Evolutionary conservation across 1,139 yeast genomes (phyloP).

Genomic region (Yamadazyma buinensis): DNA sequence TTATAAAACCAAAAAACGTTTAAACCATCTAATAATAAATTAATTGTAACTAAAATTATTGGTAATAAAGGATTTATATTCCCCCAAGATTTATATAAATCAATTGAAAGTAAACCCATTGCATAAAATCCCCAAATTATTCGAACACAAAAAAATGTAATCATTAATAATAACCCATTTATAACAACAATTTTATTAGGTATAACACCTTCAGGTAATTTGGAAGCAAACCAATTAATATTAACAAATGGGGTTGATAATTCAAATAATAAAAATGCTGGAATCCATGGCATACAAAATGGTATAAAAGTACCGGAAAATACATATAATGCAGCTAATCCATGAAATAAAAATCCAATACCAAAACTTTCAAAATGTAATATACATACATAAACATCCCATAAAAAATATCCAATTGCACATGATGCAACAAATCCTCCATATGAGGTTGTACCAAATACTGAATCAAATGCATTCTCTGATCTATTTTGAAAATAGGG

Average conservation of each 20-base stretch:
- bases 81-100: slow-evolving; percentile 42
- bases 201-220: slow-evolving; percentile 59
- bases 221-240: slow-evolving; percentile 84
- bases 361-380: slow-evolving; percentile 68
- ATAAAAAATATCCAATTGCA: slow-evolving; percentile 84
- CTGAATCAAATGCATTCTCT: slow-evolving; percentile 37
- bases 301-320: slow-evolving; percentile 53
- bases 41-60: slow-evolving; percentile 52
- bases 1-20: slow-evolving; percentile 79
- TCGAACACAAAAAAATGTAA: slow-evolving; percentile 71
- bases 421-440: slow-evolving; percentile 66
- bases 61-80: slow-evolving; percentile 24
- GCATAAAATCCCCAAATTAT: slow-evolving; percentile 89
- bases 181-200: slow-evolving; percentile 45
- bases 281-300: slow-evolving; percentile 69
- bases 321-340: slow-evolving; percentile 74
- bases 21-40: slow-evolving; percentile 60
- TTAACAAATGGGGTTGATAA: slow-evolving; percentile 91
- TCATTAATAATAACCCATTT: slow-evolving; percentile 69
- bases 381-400: slow-evolving; percentile 77
- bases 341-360: slow-evolving; percentile 79
- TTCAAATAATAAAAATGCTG: slow-evolving; percentile 82
- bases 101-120: slow-evolving; percentile 49
- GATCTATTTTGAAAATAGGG: slow-evolving; percentile 40
- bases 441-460: slow-evolving; percentile 72